A percentile compares a stretch with the other conserved stretches of the same genome.
phyloP scores from a whole-genome alignment of 768 basidiomycete species.

The Myochromella boudieri region DNA sequence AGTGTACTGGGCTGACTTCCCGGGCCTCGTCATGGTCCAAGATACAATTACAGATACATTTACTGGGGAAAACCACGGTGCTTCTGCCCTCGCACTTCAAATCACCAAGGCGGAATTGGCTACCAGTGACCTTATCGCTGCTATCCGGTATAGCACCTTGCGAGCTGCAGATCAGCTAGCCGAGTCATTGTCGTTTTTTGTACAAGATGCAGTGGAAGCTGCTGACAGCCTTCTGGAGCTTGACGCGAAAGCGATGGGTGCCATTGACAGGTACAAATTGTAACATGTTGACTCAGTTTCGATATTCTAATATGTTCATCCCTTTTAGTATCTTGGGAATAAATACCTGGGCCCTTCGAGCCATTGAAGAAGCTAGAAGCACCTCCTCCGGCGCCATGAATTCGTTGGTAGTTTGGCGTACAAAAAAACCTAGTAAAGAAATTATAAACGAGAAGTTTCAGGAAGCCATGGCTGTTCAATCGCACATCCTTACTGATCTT shows the following conservation, averaged over 20 bases:
- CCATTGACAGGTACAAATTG: slow-evolving; percentile 46
- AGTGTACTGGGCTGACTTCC: slow-evolving; percentile 34
- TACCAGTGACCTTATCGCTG: slow-evolving; percentile 45
- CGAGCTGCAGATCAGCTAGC: slow-evolving; percentile 41
- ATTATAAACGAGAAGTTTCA: slow-evolving; percentile 25
- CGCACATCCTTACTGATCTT: slow-evolving; percentile 36
- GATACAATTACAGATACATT: slow-evolving; percentile 42
- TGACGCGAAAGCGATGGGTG: slow-evolving; percentile 45
- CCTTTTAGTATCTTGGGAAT: slow-evolving; percentile 43
- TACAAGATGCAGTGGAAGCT: slow-evolving; percentile 39
- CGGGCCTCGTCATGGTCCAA: slow-evolving; percentile 40
- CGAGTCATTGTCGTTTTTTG: slow-evolving; percentile 37
- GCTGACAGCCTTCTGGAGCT: slow-evolving; percentile 45
- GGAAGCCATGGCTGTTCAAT: slow-evolving; percentile 44
- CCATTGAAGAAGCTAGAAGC: slow-evolving; percentile 31
- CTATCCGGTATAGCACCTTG: slow-evolving; percentile 47
- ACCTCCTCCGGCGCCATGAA: slow-evolving; percentile 5
- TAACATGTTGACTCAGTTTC: not conserved
- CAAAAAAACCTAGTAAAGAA: slow-evolving; percentile 16
- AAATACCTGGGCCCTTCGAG: slow-evolving; percentile 46
- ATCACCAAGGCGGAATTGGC: slow-evolving; percentile 56
- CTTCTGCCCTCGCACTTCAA: slow-evolving; percentile 45
- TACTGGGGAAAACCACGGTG: slow-evolving; percentile 38
- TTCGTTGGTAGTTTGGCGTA: slow-evolving; percentile 4
- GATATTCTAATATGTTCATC: not conserved